Base-by-base conservation (phyloP, 192 early-diverging fungal species). In the Coemansia sp. region DNA sequence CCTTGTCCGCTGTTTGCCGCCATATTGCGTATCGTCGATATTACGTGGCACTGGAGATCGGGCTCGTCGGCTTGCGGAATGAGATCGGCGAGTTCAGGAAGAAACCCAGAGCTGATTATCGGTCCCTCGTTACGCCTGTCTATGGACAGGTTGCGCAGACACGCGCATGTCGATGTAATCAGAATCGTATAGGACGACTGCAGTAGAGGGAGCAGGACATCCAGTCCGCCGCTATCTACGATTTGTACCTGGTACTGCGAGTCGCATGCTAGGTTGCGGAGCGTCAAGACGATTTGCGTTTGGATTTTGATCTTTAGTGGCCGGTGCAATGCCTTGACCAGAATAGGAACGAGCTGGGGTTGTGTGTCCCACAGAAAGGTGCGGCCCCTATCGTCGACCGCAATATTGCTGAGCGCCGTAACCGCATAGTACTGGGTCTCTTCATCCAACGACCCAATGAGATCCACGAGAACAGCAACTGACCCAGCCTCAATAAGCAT, bases 341-440 rank as follows among this genome's bases (percentile, higher is more conserved):
- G 83, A 49, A 87, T 83, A 37, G 89, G 85, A 7, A 94, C 87
- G 7, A 96, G 82, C 64, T 82, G 76, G 7, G 90, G 85, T 61
- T 95, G 94, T 7, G 91, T 85, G 32, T 88, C 85, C 32, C 89
- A 87, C 49, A 92, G 76, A 49, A 87, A 85, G 77, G 84, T 86
- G 42, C 90, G 84, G 64, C 88, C 87, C 38, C 73, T 70, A 15
- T 81, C 86, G 83, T 94, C 94, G 1, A 95, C 94, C 0, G 93
- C 93, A 62, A 96, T 92, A 71, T 95, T 94, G 71, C 90, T 91
- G 24, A 96, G 87, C 20, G 93, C 92, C 38, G 94, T 96, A 29
- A 91, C 92, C 49, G 89, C 93, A 56, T 95, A 96, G 76, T 96
- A 95, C 70, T 94, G 92, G 15, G 95, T 89, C 79, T 95, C 94